Evolutionary conservation across 2,329 filamentous ascomycete species (phyloP).

Genomic region (Pyricularia pennisetigena): DNA sequence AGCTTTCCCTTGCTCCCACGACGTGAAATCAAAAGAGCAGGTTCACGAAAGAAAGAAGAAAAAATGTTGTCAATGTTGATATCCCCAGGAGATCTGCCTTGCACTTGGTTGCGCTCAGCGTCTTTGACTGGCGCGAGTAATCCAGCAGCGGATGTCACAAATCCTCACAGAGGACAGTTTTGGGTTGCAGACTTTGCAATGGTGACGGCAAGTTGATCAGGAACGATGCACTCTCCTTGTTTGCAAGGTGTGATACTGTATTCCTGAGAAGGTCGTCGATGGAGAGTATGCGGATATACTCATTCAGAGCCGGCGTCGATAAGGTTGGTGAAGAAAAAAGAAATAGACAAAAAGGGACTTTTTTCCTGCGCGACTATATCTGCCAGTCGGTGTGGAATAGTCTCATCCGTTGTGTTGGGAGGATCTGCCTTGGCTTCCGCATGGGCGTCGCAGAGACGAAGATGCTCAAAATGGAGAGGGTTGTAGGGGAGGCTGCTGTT

Average conservation of each 20-base stretch:
- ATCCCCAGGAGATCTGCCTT: background rate
- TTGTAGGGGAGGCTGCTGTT: background rate
- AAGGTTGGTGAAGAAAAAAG: background rate
- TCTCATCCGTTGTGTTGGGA: background rate
- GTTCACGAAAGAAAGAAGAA: background rate
- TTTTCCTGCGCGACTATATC: background rate
- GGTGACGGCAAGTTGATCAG: background rate
- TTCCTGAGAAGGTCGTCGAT: background rate
- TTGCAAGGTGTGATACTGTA: background rate
- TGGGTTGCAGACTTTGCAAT: background rate
- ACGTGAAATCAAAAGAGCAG: background rate
- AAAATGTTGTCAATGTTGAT: background rate
- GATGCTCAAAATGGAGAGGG: background rate
- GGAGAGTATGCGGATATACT: background rate
- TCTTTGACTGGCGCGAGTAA: background rate
- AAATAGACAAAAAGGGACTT: background rate
- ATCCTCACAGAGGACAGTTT: background rate
- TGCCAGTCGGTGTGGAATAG: background rate
- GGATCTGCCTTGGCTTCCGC: background rate
- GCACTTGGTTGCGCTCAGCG: background rate
- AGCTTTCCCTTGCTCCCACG: background rate
- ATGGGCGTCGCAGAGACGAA: slow-evolving; percentile 1
- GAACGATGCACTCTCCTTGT: background rate
- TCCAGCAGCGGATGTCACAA: background rate
- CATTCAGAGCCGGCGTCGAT: background rate